Conservation (phyloP, 805 yeast species). For the Myxozyma sirexii region DNA sequence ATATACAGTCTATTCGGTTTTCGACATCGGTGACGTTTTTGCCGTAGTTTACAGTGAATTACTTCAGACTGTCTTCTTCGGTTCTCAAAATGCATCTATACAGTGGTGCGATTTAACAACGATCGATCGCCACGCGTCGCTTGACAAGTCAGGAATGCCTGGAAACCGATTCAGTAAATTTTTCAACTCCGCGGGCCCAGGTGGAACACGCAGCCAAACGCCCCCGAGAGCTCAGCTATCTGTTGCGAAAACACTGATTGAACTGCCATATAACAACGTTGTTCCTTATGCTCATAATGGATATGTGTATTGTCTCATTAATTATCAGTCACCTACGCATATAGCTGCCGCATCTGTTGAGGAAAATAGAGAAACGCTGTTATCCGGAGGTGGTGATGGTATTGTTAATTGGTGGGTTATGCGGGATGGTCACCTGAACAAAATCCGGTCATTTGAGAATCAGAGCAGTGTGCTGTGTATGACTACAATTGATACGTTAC, state of each 20-base stretch:
- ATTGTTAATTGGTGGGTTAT: constrained; percentile 77
- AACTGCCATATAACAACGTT: constrained; percentile 67
- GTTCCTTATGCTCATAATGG: constrained; percentile 89
- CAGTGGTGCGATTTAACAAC: constrained; percentile 59
- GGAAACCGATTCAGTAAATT: constrained; percentile 68
- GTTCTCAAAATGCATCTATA: constrained; percentile 90
- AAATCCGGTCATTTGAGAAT: constrained; percentile 37
- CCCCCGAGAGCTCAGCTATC: constrained; percentile 36
- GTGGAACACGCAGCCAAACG: constrained; percentile 48
- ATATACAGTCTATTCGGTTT: constrained; percentile 76
- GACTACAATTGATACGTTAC: constrained; percentile 61
- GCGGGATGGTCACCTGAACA: constrained; percentile 23
- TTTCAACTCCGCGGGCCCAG: constrained; percentile 88
- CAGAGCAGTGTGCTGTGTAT: constrained; percentile 74
- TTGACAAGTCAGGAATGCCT: constrained; percentile 40
- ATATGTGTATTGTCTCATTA: constrained; percentile 59
- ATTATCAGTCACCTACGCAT: constrained; percentile 18
- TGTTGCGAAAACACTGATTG: constrained; percentile 34
- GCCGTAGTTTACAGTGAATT: constrained; percentile 70
- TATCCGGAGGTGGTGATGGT: constrained; percentile 93
- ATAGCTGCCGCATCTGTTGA: constrained; percentile 5
- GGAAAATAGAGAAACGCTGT: constrained; percentile 46
- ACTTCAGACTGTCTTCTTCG: constrained; percentile 69
- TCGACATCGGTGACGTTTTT: constrained; percentile 93
- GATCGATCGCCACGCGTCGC: constrained; percentile 33